A percentile compares a stretch with the other conserved stretches of the same genome.
Conservation (phyloP, 1,284 basidiomycete genomes). For the Trichosporon faecale region DNA sequence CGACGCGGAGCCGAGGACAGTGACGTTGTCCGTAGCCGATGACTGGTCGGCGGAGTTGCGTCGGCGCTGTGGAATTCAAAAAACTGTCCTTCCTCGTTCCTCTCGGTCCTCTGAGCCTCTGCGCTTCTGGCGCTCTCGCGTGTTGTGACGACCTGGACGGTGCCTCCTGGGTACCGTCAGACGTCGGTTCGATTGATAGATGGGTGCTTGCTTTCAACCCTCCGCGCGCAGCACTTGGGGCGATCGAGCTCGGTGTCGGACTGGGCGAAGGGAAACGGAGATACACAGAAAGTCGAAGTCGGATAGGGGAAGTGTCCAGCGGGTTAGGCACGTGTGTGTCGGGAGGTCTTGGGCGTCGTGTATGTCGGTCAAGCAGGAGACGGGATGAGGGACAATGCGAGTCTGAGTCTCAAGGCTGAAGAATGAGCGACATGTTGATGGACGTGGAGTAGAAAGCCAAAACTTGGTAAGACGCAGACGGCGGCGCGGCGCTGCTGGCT, state of each 20-base stretch:
- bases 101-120: background rate
- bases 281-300: background rate
- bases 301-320: background rate
- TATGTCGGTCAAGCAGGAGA: background rate
- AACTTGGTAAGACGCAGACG: background rate
- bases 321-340: background rate
- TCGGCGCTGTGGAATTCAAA: constrained; percentile 2
- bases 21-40: background rate
- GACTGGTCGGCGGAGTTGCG: constrained; percentile 1
- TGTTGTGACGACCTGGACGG: background rate
- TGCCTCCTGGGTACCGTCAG: background rate
- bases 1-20: background rate
- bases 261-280: background rate
- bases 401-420: background rate
- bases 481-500: background rate
- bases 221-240: background rate
- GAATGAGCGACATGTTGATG: background rate
- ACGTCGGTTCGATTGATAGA: background rate
- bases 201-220: background rate
- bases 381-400: background rate
- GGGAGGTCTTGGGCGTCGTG: background rate
- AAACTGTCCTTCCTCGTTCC: background rate
- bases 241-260: background rate
- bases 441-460: background rate
- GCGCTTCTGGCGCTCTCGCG: background rate